Conservation (phyloP, 1,284 basidiomycete genomes). For the Sphaerobolus stellatus region DNA sequence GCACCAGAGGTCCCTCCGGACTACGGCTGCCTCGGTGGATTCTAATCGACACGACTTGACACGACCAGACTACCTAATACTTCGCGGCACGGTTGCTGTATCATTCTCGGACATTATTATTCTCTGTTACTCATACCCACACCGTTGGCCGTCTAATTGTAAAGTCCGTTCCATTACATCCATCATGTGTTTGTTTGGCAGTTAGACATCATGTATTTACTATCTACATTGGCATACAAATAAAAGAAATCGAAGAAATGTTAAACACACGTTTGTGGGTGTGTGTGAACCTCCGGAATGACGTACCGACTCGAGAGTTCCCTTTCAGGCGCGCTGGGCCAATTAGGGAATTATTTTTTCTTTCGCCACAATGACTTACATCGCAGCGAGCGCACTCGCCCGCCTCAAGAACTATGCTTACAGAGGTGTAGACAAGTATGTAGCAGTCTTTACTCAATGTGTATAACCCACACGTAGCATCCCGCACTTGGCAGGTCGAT, state of each 20-base stretch:
- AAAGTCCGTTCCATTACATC: neutral
- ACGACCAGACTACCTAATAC: neutral
- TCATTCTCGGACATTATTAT: neutral
- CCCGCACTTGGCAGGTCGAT: constrained; percentile 52
- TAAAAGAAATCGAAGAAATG: too few relatives aligned
- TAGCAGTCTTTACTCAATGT: constrained; percentile 18
- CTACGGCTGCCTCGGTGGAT: constrained; percentile 46
- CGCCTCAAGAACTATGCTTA: constrained; percentile 70
- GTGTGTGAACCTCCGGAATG: too few relatives aligned
- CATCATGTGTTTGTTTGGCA: neutral
- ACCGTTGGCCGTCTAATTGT: neutral
- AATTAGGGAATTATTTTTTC: too few relatives aligned
- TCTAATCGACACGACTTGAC: constrained; percentile 28
- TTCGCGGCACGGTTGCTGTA: neutral
- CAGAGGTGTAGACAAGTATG: constrained; percentile 70
- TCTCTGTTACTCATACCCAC: too few relatives aligned
- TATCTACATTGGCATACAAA: too few relatives aligned
- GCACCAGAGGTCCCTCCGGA: constrained; percentile 1
- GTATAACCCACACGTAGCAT: too few relatives aligned
- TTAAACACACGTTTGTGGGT: too few relatives aligned
- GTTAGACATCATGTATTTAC: constrained; percentile 2
- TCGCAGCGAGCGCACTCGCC: constrained; percentile 55
- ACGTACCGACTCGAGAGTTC: too few relatives aligned
- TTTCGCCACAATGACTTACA: constrained; percentile 43
- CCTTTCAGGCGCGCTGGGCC: too few relatives aligned